Conservation (phyloP, 257 asterid species). For the Capsicum baccatum region DNA sequence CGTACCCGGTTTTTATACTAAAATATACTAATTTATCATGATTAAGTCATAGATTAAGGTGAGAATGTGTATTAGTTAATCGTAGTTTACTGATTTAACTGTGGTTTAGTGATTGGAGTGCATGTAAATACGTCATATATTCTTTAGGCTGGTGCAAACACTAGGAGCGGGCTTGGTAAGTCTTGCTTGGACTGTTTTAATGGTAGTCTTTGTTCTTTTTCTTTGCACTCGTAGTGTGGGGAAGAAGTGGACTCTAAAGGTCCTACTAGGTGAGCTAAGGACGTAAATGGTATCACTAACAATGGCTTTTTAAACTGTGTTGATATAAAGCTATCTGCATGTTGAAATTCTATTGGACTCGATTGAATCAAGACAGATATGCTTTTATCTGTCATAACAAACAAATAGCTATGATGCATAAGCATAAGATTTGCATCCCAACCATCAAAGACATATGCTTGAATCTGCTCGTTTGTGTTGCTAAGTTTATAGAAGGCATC, state of each 20-base stretch:
- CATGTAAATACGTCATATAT: neutral
- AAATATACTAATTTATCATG: neutral
- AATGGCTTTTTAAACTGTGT: neutral
- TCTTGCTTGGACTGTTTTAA: neutral
- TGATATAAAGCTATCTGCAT: neutral
- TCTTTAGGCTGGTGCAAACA: neutral
- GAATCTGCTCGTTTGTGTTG: slow-evolving; percentile 41
- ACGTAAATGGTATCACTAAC: neutral
- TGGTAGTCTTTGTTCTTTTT: too few species aligned
- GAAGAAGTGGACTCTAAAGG: neutral
- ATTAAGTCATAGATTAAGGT: neutral
- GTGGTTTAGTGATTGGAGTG: neutral
- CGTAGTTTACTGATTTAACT: too few species aligned
- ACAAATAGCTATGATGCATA: neutral
- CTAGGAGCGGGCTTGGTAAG: neutral
- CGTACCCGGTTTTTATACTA: neutral
- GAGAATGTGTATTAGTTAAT: neutral
- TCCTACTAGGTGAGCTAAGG: neutral
- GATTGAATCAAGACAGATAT: too few species aligned
- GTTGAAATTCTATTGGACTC: too few species aligned
- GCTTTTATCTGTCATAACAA: neutral
- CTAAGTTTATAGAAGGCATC: slow-evolving; percentile 46
- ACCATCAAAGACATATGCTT: slow-evolving; percentile 48
- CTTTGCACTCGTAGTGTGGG: neutral
- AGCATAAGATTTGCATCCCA: neutral